Evolutionary conservation across 345 rosid species (phyloP).

Genomic region (Melaleuca quinquenervia): DNA sequence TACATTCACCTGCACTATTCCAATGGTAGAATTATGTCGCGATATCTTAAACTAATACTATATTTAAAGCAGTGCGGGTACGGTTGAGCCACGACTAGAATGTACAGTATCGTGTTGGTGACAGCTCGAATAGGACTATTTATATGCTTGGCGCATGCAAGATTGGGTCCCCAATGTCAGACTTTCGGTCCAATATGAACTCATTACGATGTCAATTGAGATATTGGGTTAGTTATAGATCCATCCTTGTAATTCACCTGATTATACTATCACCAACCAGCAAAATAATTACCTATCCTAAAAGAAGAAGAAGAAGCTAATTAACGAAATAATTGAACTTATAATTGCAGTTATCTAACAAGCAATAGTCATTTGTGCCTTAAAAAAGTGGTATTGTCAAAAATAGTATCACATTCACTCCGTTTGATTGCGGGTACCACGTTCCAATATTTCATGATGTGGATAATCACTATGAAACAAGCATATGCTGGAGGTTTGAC

Average conservation of each 20-base stretch:
- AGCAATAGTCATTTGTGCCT: no score
- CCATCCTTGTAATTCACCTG: background rate
- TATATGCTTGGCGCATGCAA: rapidly evolving
- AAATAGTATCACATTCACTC: no score
- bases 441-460: no score
- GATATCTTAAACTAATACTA: background rate
- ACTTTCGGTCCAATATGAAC: background rate
- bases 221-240: background rate
- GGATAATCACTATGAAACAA: no score
- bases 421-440: no score
- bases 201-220: background rate
- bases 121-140: background rate
- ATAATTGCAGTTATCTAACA: background rate
- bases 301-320: background rate
- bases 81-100: background rate
- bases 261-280: background rate
- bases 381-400: no score
- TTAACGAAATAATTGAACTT: background rate
- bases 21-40: background rate
- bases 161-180: background rate
- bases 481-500: no score
- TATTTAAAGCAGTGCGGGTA: background rate
- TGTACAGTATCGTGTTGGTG: background rate
- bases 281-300: background rate
- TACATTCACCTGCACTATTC: background rate